Conservation (phyloP, 1,284 basidiomycete species). For the Ganoderma sinense region DNA sequence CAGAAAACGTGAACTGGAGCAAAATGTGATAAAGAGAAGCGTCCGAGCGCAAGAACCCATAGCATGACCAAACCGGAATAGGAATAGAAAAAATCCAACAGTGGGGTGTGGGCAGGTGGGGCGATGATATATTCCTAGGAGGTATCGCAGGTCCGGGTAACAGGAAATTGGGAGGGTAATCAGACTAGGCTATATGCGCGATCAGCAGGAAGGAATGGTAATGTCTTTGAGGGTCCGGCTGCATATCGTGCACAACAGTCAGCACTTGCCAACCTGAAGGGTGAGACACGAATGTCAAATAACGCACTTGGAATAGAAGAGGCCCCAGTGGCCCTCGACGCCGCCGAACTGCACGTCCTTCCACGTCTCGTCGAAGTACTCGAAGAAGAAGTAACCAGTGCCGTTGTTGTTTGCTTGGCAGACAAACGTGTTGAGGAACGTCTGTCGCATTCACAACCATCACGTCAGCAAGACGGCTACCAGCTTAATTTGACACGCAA, state of each 20-base stretch:
- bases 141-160: slow-evolving; percentile 19
- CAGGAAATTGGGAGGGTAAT: neutral
- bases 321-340: slow-evolving; percentile 80
- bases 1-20: neutral
- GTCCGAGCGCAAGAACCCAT: slow-evolving; percentile 13
- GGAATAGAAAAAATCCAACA: neutral
- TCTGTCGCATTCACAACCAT: slow-evolving; percentile 34
- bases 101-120: neutral
- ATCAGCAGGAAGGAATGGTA: slow-evolving; percentile 27
- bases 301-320: slow-evolving; percentile 65
- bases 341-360: slow-evolving; percentile 83
- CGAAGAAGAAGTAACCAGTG: slow-evolving; percentile 89
- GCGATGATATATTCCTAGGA: neutral
- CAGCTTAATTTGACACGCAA: neutral
- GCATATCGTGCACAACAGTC: neutral
- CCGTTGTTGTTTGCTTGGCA: slow-evolving; percentile 86
- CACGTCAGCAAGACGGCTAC: neutral
- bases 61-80: neutral
- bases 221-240: slow-evolving; percentile 32
- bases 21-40: slow-evolving; percentile 10
- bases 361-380: slow-evolving; percentile 89
- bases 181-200: neutral
- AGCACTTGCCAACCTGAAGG: neutral
- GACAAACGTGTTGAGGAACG: slow-evolving; percentile 86
- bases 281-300: neutral